Evolutionary conservation across 1,139 yeast genomes (phyloP).

Genomic region (Protomyces inouyei): DNA sequence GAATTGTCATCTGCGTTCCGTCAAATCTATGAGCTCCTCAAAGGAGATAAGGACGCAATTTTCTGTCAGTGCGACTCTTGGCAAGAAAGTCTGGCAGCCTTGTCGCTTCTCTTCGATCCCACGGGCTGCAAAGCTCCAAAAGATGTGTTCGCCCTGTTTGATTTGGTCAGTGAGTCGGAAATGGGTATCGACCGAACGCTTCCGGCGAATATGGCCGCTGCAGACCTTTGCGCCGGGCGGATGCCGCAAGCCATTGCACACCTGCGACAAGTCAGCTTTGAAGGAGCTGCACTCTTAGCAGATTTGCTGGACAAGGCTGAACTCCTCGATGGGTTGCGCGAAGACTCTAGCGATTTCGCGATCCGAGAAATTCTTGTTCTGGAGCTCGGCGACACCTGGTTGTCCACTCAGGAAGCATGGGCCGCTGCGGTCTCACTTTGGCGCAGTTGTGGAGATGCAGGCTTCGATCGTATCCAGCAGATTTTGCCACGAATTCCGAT

Average conservation of each 20-base stretch:
- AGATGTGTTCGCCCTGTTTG: constrained; percentile 38
- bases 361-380: constrained; percentile 9
- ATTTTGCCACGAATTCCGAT: constrained; percentile 13
- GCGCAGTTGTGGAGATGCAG: constrained; percentile 24
- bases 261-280: constrained; percentile 56
- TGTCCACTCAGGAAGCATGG: constrained; percentile 17
- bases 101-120: constrained; percentile 60
- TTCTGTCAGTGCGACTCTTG: constrained; percentile 53
- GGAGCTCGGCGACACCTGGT: constrained; percentile 18
- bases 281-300: constrained; percentile 64
- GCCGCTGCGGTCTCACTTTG: constrained; percentile 23
- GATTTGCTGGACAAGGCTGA: constrained; percentile 45
- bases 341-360: constrained; percentile 1
- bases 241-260: constrained; percentile 46
- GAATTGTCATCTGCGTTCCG: constrained; percentile 28
- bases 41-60: constrained; percentile 56
- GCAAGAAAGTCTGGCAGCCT: constrained; percentile 66
- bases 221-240: constrained; percentile 56
- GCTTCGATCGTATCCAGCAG: constrained; percentile 23
- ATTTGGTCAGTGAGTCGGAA: constrained; percentile 37
- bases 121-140: constrained; percentile 45
- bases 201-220: constrained; percentile 57
- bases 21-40: constrained; percentile 33
- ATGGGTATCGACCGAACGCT: constrained; percentile 42
- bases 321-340: constrained; percentile 51